phyloP scores from a whole-genome alignment of 208 protist genomes.

The Trichomonas vaginalis region DNA sequence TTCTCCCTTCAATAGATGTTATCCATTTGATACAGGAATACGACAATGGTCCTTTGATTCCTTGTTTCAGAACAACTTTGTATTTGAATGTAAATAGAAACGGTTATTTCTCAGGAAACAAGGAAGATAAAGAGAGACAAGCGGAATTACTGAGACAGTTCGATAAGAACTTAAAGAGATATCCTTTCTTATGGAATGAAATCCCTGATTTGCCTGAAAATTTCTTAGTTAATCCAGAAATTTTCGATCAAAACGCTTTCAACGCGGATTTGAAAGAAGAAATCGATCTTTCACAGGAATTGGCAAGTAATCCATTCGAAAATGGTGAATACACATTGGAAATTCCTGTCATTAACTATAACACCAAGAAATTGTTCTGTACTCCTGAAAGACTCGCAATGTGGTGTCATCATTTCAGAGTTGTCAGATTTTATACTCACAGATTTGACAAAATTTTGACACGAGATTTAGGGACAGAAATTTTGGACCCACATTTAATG shows the following conservation, averaged over 20 bases:
- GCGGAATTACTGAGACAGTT: not conserved
- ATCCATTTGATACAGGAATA: not conserved
- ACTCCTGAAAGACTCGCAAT: not conserved
- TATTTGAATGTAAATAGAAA: not conserved
- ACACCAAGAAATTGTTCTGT: not conserved
- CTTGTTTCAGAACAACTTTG: not conserved
- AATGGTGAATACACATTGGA: not conserved
- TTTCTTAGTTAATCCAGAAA: not conserved
- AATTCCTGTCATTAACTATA: not conserved
- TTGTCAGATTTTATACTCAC: not conserved
- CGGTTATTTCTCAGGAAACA: not conserved
- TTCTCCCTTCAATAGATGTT: slow-evolving; percentile 3
- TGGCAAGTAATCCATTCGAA: not conserved
- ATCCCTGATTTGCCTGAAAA: not conserved
- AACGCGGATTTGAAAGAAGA: not conserved
- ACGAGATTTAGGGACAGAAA: not conserved
- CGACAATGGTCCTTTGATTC: not conserved
- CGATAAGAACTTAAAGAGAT: not conserved
- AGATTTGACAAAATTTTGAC: not conserved
- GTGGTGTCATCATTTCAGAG: not conserved
- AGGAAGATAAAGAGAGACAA: not conserved
- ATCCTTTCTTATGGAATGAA: not conserved
- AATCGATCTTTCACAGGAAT: not conserved
- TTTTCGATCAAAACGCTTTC: not conserved
- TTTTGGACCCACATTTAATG: not conserved